A percentile compares a stretch with the other conserved stretches of the same genome.
Conservation (phyloP, 495 filamentous ascomycete genomes). For the Daldinia decipiens region DNA sequence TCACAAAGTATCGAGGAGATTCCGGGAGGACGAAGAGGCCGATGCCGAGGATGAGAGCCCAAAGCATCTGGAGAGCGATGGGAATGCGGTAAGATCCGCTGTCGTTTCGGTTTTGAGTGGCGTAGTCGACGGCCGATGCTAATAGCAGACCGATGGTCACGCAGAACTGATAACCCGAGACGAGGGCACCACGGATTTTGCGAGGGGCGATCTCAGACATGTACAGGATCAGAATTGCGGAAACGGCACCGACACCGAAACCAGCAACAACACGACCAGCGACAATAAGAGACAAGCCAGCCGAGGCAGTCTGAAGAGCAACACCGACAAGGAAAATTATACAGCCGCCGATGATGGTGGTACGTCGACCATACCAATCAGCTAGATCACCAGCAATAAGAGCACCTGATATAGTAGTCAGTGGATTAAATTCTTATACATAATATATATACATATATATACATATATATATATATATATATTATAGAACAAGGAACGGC, state of each 20-base stretch:
- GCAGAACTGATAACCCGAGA: constrained; percentile 81
- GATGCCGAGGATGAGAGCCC: constrained; percentile 71
- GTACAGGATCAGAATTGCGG: constrained; percentile 78
- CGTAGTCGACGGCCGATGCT: constrained; percentile 78
- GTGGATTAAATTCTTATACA: background rate
- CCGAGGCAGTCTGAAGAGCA: constrained; percentile 63
- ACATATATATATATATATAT: background rate
- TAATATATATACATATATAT: no score
- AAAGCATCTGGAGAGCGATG: constrained; percentile 74
- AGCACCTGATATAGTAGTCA: constrained; percentile 54
- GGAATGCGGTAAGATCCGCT: constrained; percentile 77
- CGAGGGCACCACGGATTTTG: constrained; percentile 77
- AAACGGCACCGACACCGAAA: constrained; percentile 78
- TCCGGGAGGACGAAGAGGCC: constrained; percentile 75
- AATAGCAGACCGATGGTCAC: constrained; percentile 77
- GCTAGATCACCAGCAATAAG: constrained; percentile 75
- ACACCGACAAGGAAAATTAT: constrained; percentile 71
- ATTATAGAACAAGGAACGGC: background rate
- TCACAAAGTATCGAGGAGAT: constrained; percentile 84
- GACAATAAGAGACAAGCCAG: constrained; percentile 64
- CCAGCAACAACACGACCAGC: constrained; percentile 77
- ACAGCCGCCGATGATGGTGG: constrained; percentile 74
- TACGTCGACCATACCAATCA: constrained; percentile 73
- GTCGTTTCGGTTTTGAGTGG: constrained; percentile 67
- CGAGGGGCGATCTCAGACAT: constrained; percentile 77